Percentiles rank a stretch among this genome's conserved stretches.
Conservation (phyloP, 768 basidiomycete species). For the Agrocybe praecox region DNA sequence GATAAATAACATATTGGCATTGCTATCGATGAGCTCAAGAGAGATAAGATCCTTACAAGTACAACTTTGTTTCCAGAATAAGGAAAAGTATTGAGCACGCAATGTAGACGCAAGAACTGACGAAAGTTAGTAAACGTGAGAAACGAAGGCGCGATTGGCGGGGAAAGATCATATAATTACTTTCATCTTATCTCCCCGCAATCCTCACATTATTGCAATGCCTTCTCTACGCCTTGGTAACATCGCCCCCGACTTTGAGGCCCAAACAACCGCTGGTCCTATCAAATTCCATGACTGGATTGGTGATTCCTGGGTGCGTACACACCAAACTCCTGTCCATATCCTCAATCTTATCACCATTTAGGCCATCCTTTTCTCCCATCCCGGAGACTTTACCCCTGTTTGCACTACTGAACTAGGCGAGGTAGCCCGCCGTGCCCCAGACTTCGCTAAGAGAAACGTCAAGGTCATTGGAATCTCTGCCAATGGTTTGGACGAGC, state of each 20-base stretch:
- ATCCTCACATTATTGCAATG: constrained; percentile 27
- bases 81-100: constrained; percentile 35
- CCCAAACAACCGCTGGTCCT: constrained; percentile 81
- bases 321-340: not conserved
- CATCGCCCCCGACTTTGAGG: constrained; percentile 90
- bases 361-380: constrained; percentile 89
- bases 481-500: constrained; percentile 85
- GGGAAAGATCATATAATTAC: not conserved
- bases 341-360: constrained; percentile 1
- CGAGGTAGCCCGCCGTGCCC: constrained; percentile 86
- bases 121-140: constrained; percentile 50
- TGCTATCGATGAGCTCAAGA: not conserved
- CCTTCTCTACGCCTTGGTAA: constrained; percentile 77
- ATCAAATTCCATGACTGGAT: constrained; percentile 97
- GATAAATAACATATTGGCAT: not conserved
- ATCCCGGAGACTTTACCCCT: constrained; percentile 92
- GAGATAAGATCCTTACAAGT: constrained; percentile 6
- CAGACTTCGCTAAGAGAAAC: constrained; percentile 83
- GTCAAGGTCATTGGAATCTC: constrained; percentile 95
- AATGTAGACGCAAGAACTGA: constrained; percentile 39
- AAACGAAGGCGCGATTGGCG: constrained; percentile 58
- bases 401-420: constrained; percentile 98
- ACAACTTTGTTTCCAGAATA: constrained; percentile 4
- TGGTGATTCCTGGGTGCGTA: constrained; percentile 81
- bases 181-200: constrained; percentile 6